Conservation (phyloP, 495 filamentous ascomycete species). For the Penicillium samsonianum region DNA sequence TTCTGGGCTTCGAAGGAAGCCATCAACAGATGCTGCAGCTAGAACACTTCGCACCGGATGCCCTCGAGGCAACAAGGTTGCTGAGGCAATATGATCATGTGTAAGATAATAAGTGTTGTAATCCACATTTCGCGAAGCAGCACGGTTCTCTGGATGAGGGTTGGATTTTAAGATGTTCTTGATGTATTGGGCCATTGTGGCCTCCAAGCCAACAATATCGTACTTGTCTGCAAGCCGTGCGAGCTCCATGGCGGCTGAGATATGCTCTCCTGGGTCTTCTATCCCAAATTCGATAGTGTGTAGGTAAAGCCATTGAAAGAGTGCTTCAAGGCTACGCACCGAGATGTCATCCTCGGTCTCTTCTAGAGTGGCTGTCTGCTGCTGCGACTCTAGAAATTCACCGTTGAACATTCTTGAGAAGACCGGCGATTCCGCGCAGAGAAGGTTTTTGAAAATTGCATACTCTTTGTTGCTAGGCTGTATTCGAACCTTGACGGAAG, state of each 20-base stretch:
- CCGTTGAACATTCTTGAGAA: slow-evolving; percentile 31
- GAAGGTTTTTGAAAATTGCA: slow-evolving; percentile 25
- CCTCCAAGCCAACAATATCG: slow-evolving; percentile 22
- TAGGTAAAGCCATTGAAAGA: slow-evolving; percentile 32
- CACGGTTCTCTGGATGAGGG: slow-evolving; percentile 10
- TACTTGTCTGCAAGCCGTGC: slow-evolving; percentile 30
- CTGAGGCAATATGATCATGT: slow-evolving; percentile 26
- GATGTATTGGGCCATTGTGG: slow-evolving; percentile 25
- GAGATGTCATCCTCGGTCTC: slow-evolving; percentile 26
- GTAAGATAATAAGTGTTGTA: slow-evolving; percentile 25
- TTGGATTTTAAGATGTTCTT: slow-evolving; percentile 20
- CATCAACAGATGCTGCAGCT: slow-evolving; percentile 24
- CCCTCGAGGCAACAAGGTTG: slow-evolving; percentile 18
- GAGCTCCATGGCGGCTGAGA: slow-evolving; percentile 29
- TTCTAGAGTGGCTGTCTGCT: slow-evolving; percentile 25
- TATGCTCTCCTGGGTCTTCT: slow-evolving; percentile 18
- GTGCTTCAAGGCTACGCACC: slow-evolving; percentile 29
- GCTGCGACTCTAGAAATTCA: slow-evolving; percentile 13
- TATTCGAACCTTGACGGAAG: slow-evolving; percentile 12
- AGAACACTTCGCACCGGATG: slow-evolving; percentile 27
- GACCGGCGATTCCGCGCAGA: slow-evolving; percentile 28
- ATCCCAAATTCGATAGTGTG: slow-evolving; percentile 21
- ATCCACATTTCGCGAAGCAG: not conserved
- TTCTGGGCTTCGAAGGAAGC: slow-evolving; percentile 14
- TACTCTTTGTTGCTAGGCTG: slow-evolving; percentile 22